A percentile compares a stretch with the other conserved stretches of the same genome.
Conservation (phyloP, 2,329 filamentous ascomycete genomes). For the Colletotrichum destructivum region DNA sequence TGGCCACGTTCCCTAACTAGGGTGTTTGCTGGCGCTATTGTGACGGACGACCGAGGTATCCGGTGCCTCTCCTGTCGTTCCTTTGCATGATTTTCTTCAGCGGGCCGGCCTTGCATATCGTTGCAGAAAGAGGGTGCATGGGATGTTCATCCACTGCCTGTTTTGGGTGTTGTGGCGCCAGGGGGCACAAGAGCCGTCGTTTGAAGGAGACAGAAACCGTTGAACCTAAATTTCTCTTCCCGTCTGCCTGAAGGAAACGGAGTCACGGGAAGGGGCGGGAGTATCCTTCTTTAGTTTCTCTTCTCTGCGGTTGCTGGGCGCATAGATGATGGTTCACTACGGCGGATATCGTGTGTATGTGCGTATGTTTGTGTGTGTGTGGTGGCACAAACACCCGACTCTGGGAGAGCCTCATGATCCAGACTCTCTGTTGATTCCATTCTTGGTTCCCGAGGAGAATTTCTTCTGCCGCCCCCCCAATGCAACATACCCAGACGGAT, state of each 20-base stretch:
- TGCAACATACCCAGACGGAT: slow-evolving; percentile 4
- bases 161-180: slow-evolving; percentile 10
- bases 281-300: slow-evolving; percentile 17
- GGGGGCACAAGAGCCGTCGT: slow-evolving; percentile 18
- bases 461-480: slow-evolving; percentile 19
- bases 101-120: slow-evolving; percentile 4
- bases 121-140: not conserved
- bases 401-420: not conserved
- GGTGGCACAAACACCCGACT: not conserved
- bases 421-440: not conserved
- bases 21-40: slow-evolving; percentile 7
- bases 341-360: not conserved
- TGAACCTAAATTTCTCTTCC: slow-evolving; percentile 14
- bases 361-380: not conserved
- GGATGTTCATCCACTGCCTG: slow-evolving; percentile 22
- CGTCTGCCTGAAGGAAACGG: slow-evolving; percentile 10
- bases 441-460: not conserved
- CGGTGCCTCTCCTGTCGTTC: not conserved
- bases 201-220: slow-evolving; percentile 23
- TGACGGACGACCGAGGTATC: slow-evolving; percentile 13
- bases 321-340: not conserved
- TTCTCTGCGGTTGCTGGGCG: not conserved
- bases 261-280: slow-evolving; percentile 30
- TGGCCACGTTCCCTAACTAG: slow-evolving; percentile 17
- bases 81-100: not conserved